These are phyloP conservation scores for Rhynchospora breviuscula DNA, from an alignment of 176 grass and related monocot genomes.

Conservation along the genomic window DNA sequence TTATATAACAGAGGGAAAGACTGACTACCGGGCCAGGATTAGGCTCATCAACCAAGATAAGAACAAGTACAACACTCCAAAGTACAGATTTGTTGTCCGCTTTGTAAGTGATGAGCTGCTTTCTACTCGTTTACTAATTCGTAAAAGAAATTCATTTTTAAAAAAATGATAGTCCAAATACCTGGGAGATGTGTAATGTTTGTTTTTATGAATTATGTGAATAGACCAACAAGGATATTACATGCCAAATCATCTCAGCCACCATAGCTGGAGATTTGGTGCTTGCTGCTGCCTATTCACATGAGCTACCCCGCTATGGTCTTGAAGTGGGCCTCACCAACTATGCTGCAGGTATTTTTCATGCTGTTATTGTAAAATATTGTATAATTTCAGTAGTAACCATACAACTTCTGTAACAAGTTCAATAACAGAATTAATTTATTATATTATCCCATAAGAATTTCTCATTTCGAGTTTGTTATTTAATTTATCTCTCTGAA, in stretches of 20 bases:
- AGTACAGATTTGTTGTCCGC: conserved; percentile 71
- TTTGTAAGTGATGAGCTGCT: conserved; percentile 43
- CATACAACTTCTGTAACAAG: neutral
- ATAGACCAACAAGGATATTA: conserved; percentile 73
- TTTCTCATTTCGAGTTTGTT: neutral
- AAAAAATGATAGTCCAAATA: neutral
- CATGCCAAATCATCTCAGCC: conserved; percentile 56
- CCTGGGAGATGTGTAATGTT: neutral
- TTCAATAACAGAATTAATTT: neutral
- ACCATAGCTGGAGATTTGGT: conserved; percentile 63
- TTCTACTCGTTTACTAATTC: neutral
- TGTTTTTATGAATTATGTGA: neutral
- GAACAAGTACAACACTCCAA: conserved; percentile 74
- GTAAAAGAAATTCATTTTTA: neutral
- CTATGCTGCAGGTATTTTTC: conserved; percentile 64
- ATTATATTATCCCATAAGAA: neutral
- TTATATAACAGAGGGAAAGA: conserved; percentile 48
- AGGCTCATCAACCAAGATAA: conserved; percentile 76
- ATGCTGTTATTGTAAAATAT: neutral
- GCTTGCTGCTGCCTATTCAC: conserved; percentile 70
- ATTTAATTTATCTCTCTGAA: neutral
- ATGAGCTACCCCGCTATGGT: conserved; percentile 64
- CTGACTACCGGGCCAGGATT: conserved; percentile 65
- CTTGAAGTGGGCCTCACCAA: conserved; percentile 82
- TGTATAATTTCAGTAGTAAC: neutral